Evolutionary conservation across 1,139 yeast species (phyloP), one percentile per base, ranked within the genome.

Genomic region (Diutina siamensis): DNA sequence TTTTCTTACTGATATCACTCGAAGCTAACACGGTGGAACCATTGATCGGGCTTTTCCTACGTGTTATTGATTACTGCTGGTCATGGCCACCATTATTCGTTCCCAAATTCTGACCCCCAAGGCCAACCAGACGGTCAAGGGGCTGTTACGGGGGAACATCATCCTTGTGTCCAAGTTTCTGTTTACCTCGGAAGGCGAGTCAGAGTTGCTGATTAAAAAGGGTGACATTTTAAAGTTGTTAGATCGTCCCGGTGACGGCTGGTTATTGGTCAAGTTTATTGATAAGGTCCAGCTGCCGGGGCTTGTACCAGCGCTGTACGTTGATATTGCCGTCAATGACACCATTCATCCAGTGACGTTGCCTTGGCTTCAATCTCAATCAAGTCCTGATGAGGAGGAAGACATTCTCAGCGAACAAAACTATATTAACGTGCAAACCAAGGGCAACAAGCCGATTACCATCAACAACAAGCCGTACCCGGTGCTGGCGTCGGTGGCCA

Each of bases 241-340:
- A 36, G 71, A 67, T 47, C 53, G 65, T 27, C 65, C 63, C 7
- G 65, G 66, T 3, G 62, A 65, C 48, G 75, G 74, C 1, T 70
- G 75, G 75, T 50, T 70, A 4, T 54, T 68, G 48, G 74, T 69
- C 40, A 68, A 70, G 50, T 67, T 60, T 45, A 62, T 70, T 47
- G 74, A 70, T 49, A 62, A 62, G 48, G 50, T 70, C 34, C 51
- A 27, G 13, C 32, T 9, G 20, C 42, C 42, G n/a, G 42, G 42
- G 4, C 21, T 38, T 4, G 42, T 38, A 13, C 42, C 42, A 19
- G 42, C 42, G 4, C 28, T 25, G 31, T 38, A 38, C 42, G 32
- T 38, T n/a, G 42, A 38, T n/a, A 38, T 38, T 3, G 42, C 42
- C 33, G 42, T 38, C 21, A 38, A 38, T 8, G 42, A 38, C 15